Base-by-base conservation (phyloP, 306 rosid genomes). In the Chamaecrista fasciculata region DNA sequence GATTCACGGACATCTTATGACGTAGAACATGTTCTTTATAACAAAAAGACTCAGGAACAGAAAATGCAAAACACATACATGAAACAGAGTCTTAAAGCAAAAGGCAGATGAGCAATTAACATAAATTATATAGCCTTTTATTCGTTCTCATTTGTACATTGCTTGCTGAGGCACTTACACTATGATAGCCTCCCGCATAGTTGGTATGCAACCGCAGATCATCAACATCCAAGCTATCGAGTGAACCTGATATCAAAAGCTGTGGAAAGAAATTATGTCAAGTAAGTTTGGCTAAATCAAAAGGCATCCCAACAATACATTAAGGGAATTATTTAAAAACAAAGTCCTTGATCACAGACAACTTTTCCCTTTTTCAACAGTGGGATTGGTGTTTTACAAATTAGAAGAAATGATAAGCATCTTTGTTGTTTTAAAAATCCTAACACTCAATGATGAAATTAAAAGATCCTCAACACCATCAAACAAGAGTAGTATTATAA, bases 221-320 rank as follows among this genome's bases (percentile, higher is more conserved):
- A 75, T 90, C 97, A 74, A 94, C 84, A 85, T 94, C 98, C 86
- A 94, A 84, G 91, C 97, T 86, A 69, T 91, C 96, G 49, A 90
- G 95, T 76, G 98, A 94, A 71, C 98, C 98, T 74, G 98, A 88
- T 79, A 94, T 94, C 79, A 94, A 81, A 79, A 94, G 97, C 98
- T 94, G 88, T 65, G 59, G 80, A 78, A 71, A 68, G 64, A 50
- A 62, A 63, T 26, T 43, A 31, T 48, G 78, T 75, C 70, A 75
- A 72, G 72, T 39, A 66, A 47, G 67, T 64, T 64, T 66, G 75
- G 59, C 18, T 31, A 50, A 62, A 67, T 62, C 59, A 67, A 62
- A 72, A 47, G n/a, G 28, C 42, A 44, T 21, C 53, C 55, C 47
- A 34, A 16, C 23, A 4, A 48, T 28, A 39, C 15, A 16, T 24